A percentile compares a stretch with the other conserved stretches of the same genome.
Evolutionary conservation across 2,329 filamentous ascomycete species (phyloP).

Genomic region (Albophoma yamanashiensis): DNA sequence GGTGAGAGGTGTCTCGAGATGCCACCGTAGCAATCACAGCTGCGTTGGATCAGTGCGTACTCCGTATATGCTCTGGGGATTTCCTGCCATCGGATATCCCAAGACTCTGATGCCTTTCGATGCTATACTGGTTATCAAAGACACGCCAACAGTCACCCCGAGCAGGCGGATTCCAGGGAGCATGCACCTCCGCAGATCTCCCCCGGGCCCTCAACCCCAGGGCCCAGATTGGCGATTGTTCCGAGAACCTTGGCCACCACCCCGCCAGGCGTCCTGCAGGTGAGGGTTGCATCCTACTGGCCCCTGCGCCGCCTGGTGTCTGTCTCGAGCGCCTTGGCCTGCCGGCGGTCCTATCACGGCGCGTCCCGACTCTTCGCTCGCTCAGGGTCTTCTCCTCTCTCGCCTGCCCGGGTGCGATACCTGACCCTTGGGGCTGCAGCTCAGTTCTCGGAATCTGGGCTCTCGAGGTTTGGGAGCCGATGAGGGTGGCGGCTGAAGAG

Average conservation of each 20-base stretch:
- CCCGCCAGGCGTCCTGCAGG: neutral
- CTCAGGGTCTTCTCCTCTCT: neutral
- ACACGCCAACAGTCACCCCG: neutral
- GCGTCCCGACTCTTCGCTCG: neutral
- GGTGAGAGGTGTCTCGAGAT: too few relatives aligned
- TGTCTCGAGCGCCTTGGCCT: neutral
- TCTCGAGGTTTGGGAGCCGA: neutral
- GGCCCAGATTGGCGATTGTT: neutral
- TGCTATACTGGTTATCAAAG: neutral
- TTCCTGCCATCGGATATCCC: too few relatives aligned
- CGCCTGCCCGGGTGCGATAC: too few relatives aligned
- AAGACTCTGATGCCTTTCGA: neutral
- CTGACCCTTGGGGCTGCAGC: neutral
- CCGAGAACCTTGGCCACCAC: neutral
- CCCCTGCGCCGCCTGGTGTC: neutral
- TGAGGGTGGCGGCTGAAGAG: neutral
- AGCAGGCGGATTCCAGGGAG: neutral
- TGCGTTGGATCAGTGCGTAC: too few relatives aligned
- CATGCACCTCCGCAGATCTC: neutral
- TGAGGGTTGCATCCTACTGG: neutral
- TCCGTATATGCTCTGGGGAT: too few relatives aligned
- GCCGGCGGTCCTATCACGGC: neutral
- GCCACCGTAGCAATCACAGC: too few relatives aligned
- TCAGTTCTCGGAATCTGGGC: neutral
- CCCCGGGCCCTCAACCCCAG: neutral